Evolutionary conservation across 2,329 filamentous ascomycete genomes (phyloP).

Genomic region (Fusarium floridanum): DNA sequence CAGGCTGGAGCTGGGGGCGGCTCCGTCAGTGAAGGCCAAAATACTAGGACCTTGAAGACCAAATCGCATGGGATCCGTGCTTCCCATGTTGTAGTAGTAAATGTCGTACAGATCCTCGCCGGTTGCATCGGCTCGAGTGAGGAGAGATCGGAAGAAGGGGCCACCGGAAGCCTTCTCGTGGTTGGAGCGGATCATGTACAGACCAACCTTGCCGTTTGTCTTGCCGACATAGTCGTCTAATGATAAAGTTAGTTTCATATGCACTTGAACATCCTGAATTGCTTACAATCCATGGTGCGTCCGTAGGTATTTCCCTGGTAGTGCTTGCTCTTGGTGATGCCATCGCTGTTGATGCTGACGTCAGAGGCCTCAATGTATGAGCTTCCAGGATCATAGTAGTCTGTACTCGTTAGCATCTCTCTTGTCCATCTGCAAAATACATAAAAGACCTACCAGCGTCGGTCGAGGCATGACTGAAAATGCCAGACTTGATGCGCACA

Average conservation of each 20-base stretch:
- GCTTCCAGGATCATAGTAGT: slow-evolving; percentile 51
- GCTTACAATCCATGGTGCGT: slow-evolving; percentile 50
- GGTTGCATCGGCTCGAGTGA: slow-evolving; percentile 52
- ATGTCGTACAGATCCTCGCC: slow-evolving; percentile 59
- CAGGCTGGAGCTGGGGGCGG: slow-evolving; percentile 52
- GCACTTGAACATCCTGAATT: too few species aligned
- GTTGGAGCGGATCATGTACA: slow-evolving; percentile 56
- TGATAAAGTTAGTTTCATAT: too few species aligned
- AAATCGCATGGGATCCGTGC: slow-evolving; percentile 56
- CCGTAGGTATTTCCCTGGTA: slow-evolving; percentile 56
- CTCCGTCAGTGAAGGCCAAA: slow-evolving; percentile 54
- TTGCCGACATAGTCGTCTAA: slow-evolving; percentile 55
- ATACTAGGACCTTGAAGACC: slow-evolving; percentile 58
- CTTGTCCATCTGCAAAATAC: not conserved
- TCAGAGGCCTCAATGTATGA: slow-evolving; percentile 52
- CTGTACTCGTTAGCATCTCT: not conserved
- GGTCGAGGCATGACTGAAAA: slow-evolving; percentile 46
- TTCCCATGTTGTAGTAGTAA: slow-evolving; percentile 59
- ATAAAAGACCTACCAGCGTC: slow-evolving; percentile 27
- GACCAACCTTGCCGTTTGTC: slow-evolving; percentile 51
- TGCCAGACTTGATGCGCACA: slow-evolving; percentile 49
- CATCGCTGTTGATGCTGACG: slow-evolving; percentile 44
- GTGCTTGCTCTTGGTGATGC: slow-evolving; percentile 56
- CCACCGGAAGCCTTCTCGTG: slow-evolving; percentile 57
- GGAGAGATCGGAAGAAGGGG: slow-evolving; percentile 55